These are phyloP conservation scores for Candida tropicalis DNA, from an alignment of 1,139 yeast species.

Conservation along the genomic window DNA sequence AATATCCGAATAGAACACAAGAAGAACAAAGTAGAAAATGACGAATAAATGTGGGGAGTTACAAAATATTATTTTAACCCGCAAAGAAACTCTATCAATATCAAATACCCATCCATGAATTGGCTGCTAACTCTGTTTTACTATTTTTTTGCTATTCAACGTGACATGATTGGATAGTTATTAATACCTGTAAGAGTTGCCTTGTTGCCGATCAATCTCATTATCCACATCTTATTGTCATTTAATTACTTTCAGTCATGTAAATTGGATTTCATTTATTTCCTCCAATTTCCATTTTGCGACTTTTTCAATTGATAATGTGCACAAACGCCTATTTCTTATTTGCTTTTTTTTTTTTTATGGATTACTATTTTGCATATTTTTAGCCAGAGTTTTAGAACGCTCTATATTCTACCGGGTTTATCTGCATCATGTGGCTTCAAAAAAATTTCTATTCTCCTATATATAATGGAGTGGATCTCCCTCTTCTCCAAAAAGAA, in stretches of 20 bases:
- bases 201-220: too few species aligned
- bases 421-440: conserved; percentile 1
- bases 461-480: neutral
- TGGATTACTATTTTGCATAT: neutral
- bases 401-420: neutral
- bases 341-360: neutral
- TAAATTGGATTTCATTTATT: too few species aligned
- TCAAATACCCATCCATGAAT: too few species aligned
- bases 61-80: neutral
- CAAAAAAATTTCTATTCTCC: neutral
- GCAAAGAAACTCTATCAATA: neutral
- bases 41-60: neutral
- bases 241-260: too few species aligned
- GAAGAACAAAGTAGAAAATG: neutral
- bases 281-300: too few species aligned
- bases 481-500: neutral
- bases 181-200: too few species aligned
- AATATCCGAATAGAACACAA: neutral
- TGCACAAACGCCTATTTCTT: neutral
- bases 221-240: too few species aligned
- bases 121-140: too few species aligned
- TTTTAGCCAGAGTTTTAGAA: neutral
- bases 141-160: too few species aligned
- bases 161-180: too few species aligned
- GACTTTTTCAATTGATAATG: neutral